A percentile compares a stretch with the other conserved stretches of the same genome.
phyloP scores from a whole-genome alignment of 306 rosid genomes.

The Spatholobus suberectus region DNA sequence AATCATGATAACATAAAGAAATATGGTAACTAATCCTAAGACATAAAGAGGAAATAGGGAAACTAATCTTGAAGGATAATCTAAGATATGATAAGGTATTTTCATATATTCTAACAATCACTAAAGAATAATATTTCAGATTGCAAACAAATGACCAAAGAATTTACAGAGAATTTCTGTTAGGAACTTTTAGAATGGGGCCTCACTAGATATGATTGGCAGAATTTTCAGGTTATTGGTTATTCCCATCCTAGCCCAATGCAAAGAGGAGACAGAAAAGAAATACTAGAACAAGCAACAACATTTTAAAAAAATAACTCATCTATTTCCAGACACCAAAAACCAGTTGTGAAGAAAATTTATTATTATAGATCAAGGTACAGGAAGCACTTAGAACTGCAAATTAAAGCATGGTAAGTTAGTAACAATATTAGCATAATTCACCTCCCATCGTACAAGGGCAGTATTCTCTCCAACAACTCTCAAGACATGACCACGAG shows the following conservation, averaged over 20 bases:
- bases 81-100: background rate
- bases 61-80: background rate
- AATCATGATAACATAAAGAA: background rate
- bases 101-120: background rate
- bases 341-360: background rate
- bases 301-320: background rate
- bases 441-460: constrained; percentile 99
- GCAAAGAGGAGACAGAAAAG: constrained; percentile 23
- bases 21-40: background rate
- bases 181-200: constrained; percentile 31
- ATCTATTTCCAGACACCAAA: constrained; percentile 15
- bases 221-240: constrained; percentile 4
- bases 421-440: background rate
- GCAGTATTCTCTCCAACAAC: constrained; percentile 65
- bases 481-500: constrained; percentile 78
- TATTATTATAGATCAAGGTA: constrained; percentile 8
- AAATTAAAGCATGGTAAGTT: constrained; percentile 15
- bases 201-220: background rate
- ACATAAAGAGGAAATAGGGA: background rate
- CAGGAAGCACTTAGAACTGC: constrained; percentile 15
- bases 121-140: constrained; percentile 40
- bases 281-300: constrained; percentile 28
- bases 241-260: constrained; percentile 19
- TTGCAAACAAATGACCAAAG: constrained; percentile 18
- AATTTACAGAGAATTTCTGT: constrained; percentile 19